These are phyloP conservation scores for Neotropicomus parvogracilis DNA, from an alignment of 1,284 basidiomycete species.

Conservation along the genomic window DNA sequence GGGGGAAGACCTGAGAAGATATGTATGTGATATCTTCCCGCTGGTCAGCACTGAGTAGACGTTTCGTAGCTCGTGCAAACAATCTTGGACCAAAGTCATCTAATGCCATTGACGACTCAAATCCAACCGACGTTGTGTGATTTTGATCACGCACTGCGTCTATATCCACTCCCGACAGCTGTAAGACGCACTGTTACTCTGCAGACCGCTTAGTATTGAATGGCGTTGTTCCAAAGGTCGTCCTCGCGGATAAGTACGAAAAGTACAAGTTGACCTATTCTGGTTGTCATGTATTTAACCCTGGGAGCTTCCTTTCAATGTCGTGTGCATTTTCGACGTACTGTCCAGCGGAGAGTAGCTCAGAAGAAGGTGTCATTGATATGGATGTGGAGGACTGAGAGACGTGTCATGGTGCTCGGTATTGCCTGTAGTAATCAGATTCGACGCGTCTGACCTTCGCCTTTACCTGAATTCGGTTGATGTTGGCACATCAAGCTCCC, in stretches of 20 bases:
- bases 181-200: slow-evolving; percentile 40
- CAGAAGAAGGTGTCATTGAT: slow-evolving; percentile 60
- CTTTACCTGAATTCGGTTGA: slow-evolving; percentile 8
- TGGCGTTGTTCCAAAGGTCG: slow-evolving; percentile 50
- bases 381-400: slow-evolving; percentile 34
- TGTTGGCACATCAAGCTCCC: slow-evolving; percentile 23
- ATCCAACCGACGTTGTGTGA: slow-evolving; percentile 90
- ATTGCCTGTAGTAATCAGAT: not conserved
- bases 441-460: not conserved
- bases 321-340: slow-evolving; percentile 86
- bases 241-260: slow-evolving; percentile 97
- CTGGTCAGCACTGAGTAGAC: slow-evolving; percentile 6
- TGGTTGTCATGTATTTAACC: slow-evolving; percentile 98
- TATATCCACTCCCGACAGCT: slow-evolving; percentile 93
- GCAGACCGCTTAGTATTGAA: slow-evolving; percentile 6
- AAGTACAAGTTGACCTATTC: slow-evolving; percentile 96
- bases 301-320: slow-evolving; percentile 82
- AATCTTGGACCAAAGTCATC: slow-evolving; percentile 87
- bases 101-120: slow-evolving; percentile 79
- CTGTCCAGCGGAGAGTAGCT: slow-evolving; percentile 72
- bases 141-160: slow-evolving; percentile 86
- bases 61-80: slow-evolving; percentile 81
- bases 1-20: slow-evolving; percentile 81
- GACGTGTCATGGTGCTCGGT: too few relatives aligned
- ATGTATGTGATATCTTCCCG: slow-evolving; percentile 49